Base-by-base conservation (phyloP, 495 filamentous ascomycete genomes). In the Penicillium pulvis region DNA sequence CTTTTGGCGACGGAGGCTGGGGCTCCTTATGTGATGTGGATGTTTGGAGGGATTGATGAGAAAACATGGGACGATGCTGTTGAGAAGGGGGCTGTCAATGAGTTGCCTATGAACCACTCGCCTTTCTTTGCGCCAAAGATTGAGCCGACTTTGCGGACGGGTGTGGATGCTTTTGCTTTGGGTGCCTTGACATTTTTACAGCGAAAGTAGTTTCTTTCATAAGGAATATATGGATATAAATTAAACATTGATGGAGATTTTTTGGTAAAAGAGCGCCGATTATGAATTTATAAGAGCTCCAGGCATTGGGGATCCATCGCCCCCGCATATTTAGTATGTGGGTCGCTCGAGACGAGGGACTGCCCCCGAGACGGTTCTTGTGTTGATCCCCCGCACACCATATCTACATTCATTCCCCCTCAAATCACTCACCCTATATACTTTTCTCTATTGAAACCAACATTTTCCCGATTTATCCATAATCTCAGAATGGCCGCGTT, bases 51-150 rank as follows among this genome's bases (percentile, higher is more conserved):
- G 0, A 71, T 75, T 16, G 79, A 82, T 43, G 59, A 61, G 0
- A 56, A 74, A 55, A 55, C 61, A 1, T 86, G 77, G 75, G 78
- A 85, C 62, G 64, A 79, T 47, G 77, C 73, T 36, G 75, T 78
- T 51, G 66, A 56, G n/a, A 73, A 76, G 39, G 80, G 74, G 0
- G 78, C 60, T 24, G 53, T 77, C 16, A 55, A 75, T 36, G 55
- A 72, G 43, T 61, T 83, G 35, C 78, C 82, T 1, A 75, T 72
- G 35, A 88, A 88, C 57, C 86, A 90, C 65, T 85, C 79, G 51
- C 73, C 78, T 2, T 80, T 76, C 57, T 89, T 87, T 72, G 80
- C 80, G 43, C 86, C 85, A 19, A 81, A 76, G 0, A 75, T 90
- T 17, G 70, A 85, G 63, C 83, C 84, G 9, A 88, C 85, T n/a